Evolutionary conservation across 164 flowering plant genomes (phyloP), one percentile per base, ranked within the genome.

Genomic region (Nelumbo lutea): DNA sequence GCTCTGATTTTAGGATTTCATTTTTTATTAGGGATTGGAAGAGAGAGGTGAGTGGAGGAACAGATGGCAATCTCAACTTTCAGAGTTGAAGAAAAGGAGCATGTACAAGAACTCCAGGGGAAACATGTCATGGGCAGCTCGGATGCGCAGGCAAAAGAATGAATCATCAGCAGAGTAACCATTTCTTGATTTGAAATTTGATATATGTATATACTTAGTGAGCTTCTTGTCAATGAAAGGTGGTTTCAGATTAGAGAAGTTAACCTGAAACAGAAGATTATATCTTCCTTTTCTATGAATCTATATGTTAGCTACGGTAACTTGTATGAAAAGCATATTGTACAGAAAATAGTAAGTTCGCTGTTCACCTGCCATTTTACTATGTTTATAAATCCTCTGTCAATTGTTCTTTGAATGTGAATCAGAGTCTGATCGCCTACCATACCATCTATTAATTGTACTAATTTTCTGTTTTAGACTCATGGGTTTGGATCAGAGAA

Each of bases 41-140:
- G 84, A 72, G 42, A 84, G 63, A 69, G 51, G 71, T 3, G 86
- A 79, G 59, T 90, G 96, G 93, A 87, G 69, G 73, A 79, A 50
- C 62, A 79, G 80, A 3, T 94, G 97, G 98, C 80, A 90, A 66
- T 41, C 75, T 65, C 98, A 94, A 70, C 72, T 94, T 5, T 79
- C 90, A 14, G 96, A 73, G 79, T 77, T 91, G 69, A 88, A 87
- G 87, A 85, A 80, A 80, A 87, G 90, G 77, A 87, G 89, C 78
- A 73, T 55, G 81, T 55, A 74, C 76, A 87, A 75, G 75, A 83
- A 81, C 59, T 68, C 81, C 2, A 64, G 71, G 14, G 81, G 70
- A 15, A 81, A 83, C 75, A 77, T 83, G 88, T 94, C 98, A 0
- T 91, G 98, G 98, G 97, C 78, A 53, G 97, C 95, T 68, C 79